These are phyloP conservation scores for Candida loeiensis DNA, from an alignment of 805 yeast species.

Conservation along the genomic window DNA sequence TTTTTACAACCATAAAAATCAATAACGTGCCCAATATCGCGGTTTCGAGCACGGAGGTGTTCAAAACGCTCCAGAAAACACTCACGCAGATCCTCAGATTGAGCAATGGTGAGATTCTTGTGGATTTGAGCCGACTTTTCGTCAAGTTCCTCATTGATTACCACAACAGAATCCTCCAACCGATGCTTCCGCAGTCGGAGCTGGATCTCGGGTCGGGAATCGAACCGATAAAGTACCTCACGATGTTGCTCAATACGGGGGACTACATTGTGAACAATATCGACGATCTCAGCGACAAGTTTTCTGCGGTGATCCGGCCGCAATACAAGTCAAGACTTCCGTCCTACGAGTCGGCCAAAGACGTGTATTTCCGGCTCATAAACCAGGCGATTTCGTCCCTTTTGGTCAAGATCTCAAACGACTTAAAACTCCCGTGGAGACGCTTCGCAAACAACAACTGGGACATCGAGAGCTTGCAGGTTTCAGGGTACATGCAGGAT, in stretches of 20 bases:
- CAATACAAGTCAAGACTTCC: constrained; percentile 37
- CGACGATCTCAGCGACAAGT: constrained; percentile 67
- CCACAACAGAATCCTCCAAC: constrained; percentile 28
- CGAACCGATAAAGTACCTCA: constrained; percentile 63
- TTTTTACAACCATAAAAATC: constrained; percentile 38
- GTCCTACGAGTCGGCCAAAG: constrained; percentile 53
- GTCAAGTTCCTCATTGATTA: constrained; percentile 58
- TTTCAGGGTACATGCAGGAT: constrained; percentile 66
- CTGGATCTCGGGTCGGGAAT: constrained; percentile 39
- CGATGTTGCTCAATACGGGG: constrained; percentile 79
- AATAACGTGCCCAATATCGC: constrained; percentile 63
- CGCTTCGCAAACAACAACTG: constrained; percentile 77
- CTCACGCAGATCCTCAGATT: constrained; percentile 57
- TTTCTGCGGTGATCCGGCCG: constrained; percentile 36
- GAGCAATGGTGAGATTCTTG: constrained; percentile 42
- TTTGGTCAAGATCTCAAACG: constrained; percentile 54
- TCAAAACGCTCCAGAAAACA: constrained; percentile 69
- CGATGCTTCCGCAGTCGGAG: constrained; percentile 46
- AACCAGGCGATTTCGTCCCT: constrained; percentile 55
- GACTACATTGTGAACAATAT: constrained; percentile 82
- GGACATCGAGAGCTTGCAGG: constrained; percentile 46
- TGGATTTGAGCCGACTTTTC: constrained; percentile 57
- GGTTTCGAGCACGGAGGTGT: constrained; percentile 83
- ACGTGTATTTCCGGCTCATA: constrained; percentile 54
- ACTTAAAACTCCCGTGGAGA: constrained; percentile 72